A percentile compares a stretch with the other conserved stretches of the same genome.
Evolutionary conservation across 345 rosid genomes (phyloP).

Genomic region (Pelargonium nanum): DNA sequence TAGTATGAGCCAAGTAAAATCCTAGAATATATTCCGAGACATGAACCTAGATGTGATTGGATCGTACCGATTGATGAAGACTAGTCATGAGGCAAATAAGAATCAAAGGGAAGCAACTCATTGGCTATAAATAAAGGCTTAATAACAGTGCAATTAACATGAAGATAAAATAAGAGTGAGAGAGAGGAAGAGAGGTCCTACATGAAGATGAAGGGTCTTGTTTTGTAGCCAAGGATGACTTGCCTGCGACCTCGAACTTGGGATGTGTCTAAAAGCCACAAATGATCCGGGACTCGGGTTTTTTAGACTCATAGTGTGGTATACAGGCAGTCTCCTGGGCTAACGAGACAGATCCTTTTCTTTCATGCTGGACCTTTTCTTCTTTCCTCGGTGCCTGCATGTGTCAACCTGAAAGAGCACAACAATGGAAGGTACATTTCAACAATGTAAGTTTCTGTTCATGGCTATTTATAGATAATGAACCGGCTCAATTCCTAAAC

Average conservation of each 20-base stretch:
- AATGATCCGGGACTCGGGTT: too few species aligned
- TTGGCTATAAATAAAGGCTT: neutral
- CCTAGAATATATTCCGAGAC: neutral
- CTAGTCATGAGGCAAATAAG: neutral
- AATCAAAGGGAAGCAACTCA: neutral
- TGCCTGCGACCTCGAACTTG: slow-evolving; percentile 26
- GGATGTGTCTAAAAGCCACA: neutral
- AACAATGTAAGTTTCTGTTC: too few species aligned
- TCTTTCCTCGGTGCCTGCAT: neutral
- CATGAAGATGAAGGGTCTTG: slow-evolving; percentile 33
- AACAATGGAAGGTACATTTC: neutral
- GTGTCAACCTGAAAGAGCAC: too few species aligned
- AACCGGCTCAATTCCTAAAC: too few species aligned
- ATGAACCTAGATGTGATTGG: too few species aligned
- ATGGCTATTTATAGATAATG: too few species aligned
- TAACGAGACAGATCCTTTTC: slow-evolving; percentile 22
- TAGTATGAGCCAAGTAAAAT: neutral
- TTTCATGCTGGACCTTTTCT: slow-evolving; percentile 24
- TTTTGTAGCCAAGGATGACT: slow-evolving; percentile 52
- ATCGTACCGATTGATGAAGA: too few species aligned
- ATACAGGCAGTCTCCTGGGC: slow-evolving; percentile 35
- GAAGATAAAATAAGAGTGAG: neutral
- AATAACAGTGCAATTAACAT: neutral
- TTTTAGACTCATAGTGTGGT: neutral
- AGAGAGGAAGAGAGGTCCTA: slow-evolving; percentile 19